phyloP scores from a whole-genome alignment of 805 yeast genomes.

The Candida glaebosa region DNA sequence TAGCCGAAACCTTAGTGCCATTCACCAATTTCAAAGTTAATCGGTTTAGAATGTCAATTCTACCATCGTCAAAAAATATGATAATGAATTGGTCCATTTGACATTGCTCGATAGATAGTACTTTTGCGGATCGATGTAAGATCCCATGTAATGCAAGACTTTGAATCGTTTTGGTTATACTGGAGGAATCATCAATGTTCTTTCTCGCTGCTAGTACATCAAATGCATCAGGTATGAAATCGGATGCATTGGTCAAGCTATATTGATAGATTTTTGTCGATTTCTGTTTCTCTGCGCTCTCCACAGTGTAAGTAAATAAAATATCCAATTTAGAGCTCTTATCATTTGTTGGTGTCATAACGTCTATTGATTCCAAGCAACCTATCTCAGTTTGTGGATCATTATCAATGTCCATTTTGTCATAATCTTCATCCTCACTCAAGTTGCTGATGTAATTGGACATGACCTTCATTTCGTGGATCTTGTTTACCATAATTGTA shows the following conservation, averaged over 20 bases:
- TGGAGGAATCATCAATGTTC: slow-evolving; percentile 7
- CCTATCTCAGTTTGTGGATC: slow-evolving; percentile 9
- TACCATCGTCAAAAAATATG: slow-evolving; percentile 41
- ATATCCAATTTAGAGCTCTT: slow-evolving; percentile 44
- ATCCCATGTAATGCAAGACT: slow-evolving; percentile 26
- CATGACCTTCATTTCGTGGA: slow-evolving; percentile 26
- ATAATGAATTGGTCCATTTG: slow-evolving; percentile 39
- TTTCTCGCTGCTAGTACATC: slow-evolving; percentile 25
- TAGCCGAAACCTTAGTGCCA: slow-evolving; percentile 1
- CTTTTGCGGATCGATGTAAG: slow-evolving; percentile 20
- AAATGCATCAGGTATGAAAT: slow-evolving; percentile 27
- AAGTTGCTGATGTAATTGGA: slow-evolving; percentile 12
- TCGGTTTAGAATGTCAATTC: slow-evolving; percentile 44
- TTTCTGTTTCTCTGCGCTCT: slow-evolving; percentile 11
- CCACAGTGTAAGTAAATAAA: slow-evolving; percentile 36
- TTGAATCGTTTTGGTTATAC: background rate
- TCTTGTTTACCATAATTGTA: slow-evolving; percentile 28
- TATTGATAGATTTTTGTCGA: slow-evolving; percentile 27
- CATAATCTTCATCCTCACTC: slow-evolving; percentile 13
- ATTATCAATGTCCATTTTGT: slow-evolving; percentile 16
- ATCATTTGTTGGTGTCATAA: slow-evolving; percentile 45
- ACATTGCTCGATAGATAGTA: slow-evolving; percentile 29
- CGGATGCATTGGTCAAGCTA: slow-evolving; percentile 18
- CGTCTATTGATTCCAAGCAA: slow-evolving; percentile 29
- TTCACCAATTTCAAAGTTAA: slow-evolving; percentile 20